These are phyloP conservation scores for Cucurbita pepo DNA, from an alignment of 306 rosid genomes.

Conservation along the genomic window DNA sequence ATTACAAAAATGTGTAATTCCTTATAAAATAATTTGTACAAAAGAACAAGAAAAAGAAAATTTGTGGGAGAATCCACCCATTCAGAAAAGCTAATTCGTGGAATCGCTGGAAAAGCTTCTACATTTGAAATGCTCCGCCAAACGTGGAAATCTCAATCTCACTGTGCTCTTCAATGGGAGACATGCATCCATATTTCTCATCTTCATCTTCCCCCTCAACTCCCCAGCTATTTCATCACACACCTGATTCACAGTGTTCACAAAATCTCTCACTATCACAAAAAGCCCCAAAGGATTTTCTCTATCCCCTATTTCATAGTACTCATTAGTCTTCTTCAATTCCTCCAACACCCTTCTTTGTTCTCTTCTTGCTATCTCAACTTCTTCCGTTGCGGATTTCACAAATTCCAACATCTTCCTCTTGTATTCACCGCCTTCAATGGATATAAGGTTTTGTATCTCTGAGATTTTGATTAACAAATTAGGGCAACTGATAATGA, in stretches of 20 bases:
- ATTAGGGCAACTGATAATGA: constrained; percentile 21
- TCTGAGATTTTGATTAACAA: constrained; percentile 27
- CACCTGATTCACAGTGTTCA: constrained; percentile 46
- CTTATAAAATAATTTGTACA: too few species aligned
- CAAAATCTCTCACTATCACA: constrained; percentile 47
- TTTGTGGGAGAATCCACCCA: neutral
- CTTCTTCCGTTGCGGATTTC: constrained; percentile 55
- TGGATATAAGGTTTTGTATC: constrained; percentile 25
- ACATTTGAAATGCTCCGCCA: neutral
- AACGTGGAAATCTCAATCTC: neutral
- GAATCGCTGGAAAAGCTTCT: neutral
- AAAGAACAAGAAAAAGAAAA: too few species aligned
- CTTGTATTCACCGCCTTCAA: constrained; percentile 31
- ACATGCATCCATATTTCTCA: neutral
- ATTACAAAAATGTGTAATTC: too few species aligned
- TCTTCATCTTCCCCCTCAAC: constrained; percentile 22
- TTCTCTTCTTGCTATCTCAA: constrained; percentile 42
- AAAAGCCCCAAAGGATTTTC: constrained; percentile 44
- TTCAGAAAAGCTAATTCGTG: neutral
- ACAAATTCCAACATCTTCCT: constrained; percentile 48
- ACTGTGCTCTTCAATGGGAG: neutral
- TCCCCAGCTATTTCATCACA: constrained; percentile 28
- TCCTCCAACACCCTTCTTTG: constrained; percentile 39
- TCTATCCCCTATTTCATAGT: constrained; percentile 41
- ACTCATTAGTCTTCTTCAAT: constrained; percentile 54